Conservation (phyloP, 371 early-diverging fungal genomes). For the Catenaria anguillulae region DNA sequence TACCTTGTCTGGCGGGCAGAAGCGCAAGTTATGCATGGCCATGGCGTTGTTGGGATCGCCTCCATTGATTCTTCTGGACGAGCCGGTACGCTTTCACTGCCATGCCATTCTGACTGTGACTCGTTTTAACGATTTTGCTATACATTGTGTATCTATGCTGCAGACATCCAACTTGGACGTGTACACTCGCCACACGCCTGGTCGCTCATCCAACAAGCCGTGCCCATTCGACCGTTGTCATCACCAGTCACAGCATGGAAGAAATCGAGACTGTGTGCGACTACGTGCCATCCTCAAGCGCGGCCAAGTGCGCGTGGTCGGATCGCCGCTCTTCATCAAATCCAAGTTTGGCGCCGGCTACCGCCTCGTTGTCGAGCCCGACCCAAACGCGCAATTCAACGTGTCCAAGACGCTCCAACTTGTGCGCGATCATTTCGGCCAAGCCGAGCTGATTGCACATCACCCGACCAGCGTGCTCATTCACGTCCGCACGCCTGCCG, state of each 20-base stretch:
- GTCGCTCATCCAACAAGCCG: constrained; percentile 44
- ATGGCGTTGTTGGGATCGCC: constrained; percentile 62
- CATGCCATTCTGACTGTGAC: too few relatives aligned
- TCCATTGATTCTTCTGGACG: constrained; percentile 55
- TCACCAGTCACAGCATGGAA: constrained; percentile 56
- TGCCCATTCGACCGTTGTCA: constrained; percentile 34
- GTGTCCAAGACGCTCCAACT: constrained; percentile 12
- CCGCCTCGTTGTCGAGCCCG: constrained; percentile 17
- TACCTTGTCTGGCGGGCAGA: constrained; percentile 69
- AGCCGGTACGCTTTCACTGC: too few relatives aligned
- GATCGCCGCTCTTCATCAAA: constrained; percentile 26
- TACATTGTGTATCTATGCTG: too few relatives aligned
- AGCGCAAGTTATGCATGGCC: constrained; percentile 53
- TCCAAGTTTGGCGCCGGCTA: constrained; percentile 26
- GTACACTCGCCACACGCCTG: constrained; percentile 45
- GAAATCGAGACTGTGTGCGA: constrained; percentile 54
- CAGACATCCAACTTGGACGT: too few relatives aligned
- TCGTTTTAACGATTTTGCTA: too few relatives aligned
- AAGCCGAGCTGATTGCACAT: constrained; percentile 15
- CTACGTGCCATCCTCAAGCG: constrained; percentile 44
- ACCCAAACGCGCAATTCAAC: constrained; percentile 17
- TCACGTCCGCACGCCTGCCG: too few relatives aligned
- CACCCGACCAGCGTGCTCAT: constrained; percentile 17
- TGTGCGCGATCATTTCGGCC: constrained; percentile 18
- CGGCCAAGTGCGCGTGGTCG: constrained; percentile 32